A percentile compares a stretch with the other conserved stretches of the same genome.
phyloP scores from a whole-genome alignment of 306 rosid species.

The Hylodesmum podocarpum region DNA sequence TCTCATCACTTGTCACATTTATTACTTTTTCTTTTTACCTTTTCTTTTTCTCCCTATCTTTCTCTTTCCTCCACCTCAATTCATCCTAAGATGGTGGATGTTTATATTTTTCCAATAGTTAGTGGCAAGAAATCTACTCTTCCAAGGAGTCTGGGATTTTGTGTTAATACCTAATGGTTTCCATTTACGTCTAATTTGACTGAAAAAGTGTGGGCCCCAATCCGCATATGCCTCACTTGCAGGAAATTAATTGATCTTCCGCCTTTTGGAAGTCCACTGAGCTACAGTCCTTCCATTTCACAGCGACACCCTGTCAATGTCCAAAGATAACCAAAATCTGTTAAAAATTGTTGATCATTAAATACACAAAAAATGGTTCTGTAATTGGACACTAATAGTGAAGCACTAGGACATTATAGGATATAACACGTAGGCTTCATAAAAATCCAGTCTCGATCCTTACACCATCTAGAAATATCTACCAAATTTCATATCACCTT shows the following conservation, averaged over 20 bases:
- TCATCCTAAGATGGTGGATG: background rate
- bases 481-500: background rate
- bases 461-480: slow-evolving; percentile 18
- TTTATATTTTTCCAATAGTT: background rate
- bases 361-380: background rate
- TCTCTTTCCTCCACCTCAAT: background rate
- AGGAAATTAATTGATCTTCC: slow-evolving; percentile 14
- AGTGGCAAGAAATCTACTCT: slow-evolving; percentile 10
- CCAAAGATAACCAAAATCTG: background rate
- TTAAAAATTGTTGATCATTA: background rate
- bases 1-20: background rate
- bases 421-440: background rate
- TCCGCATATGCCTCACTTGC: background rate
- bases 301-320: slow-evolving; percentile 14
- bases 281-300: slow-evolving; percentile 13
- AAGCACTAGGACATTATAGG: slow-evolving; percentile 5
- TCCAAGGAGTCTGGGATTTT: background rate
- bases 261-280: background rate
- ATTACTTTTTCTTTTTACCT: background rate
- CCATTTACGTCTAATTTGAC: slow-evolving; percentile 15
- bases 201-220: background rate
- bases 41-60: background rate
- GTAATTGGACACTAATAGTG: background rate
- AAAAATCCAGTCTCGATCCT: background rate
- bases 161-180: background rate